These are phyloP conservation scores for Plantago elongata DNA, from an alignment of 257 asterid genomes.

Conservation along the genomic window DNA sequence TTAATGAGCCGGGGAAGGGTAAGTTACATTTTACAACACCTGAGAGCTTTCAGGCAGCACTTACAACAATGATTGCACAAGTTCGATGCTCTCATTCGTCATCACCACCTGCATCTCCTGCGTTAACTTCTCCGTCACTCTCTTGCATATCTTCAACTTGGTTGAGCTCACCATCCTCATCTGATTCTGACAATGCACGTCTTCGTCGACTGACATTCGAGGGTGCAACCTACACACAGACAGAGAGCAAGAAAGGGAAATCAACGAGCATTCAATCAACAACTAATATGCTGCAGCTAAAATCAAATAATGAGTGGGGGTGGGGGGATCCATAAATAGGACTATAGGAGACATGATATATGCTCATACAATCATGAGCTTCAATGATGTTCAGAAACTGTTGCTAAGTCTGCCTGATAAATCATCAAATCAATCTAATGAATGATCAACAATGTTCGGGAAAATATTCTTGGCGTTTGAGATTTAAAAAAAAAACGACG, in stretches of 20 bases:
- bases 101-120: constrained; percentile 39
- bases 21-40: background rate
- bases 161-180: constrained; percentile 52
- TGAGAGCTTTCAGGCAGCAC: no score
- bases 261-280: no score
- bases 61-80: background rate
- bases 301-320: background rate
- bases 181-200: constrained; percentile 81
- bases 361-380: background rate
- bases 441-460: no score
- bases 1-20: background rate
- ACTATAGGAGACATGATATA: background rate
- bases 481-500: no score
- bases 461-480: no score
- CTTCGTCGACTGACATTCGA: constrained; percentile 46
- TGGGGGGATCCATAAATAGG: background rate
- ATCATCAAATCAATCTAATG: no score
- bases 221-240: constrained; percentile 49
- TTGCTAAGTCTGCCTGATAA: no score
- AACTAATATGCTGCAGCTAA: constrained; percentile 6
- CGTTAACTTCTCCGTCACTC: constrained; percentile 48
- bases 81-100: constrained; percentile 26
- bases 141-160: constrained; percentile 36
- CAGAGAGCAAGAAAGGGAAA: constrained; percentile 2
- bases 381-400: no score